A percentile compares a stretch with the other conserved stretches of the same genome.
These are phyloP conservation scores for Lentinula guzmanii DNA, from an alignment of 768 basidiomycete genomes.

Conservation along the genomic window DNA sequence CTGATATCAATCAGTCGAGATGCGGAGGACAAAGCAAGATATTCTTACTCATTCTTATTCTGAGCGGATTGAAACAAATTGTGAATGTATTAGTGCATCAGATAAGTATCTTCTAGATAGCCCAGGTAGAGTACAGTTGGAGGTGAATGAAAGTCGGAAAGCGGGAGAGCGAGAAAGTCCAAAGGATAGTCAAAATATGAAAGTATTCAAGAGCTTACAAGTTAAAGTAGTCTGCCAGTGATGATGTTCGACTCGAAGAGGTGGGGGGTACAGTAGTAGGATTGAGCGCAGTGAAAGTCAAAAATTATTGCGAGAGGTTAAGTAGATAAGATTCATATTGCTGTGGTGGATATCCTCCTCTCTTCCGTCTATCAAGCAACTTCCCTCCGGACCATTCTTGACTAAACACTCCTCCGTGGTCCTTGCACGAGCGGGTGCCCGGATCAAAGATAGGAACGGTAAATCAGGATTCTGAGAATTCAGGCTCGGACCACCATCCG, in stretches of 20 bases:
- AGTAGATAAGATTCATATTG: neutral
- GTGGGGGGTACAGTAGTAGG: neutral
- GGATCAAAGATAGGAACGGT: too few relatives aligned
- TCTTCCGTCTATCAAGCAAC: neutral
- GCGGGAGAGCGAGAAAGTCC: neutral
- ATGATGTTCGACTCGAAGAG: neutral
- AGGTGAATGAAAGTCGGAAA: neutral
- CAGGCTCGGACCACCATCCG: neutral
- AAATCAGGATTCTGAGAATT: neutral
- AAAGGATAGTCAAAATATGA: neutral
- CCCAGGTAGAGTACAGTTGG: neutral
- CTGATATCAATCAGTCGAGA: too few relatives aligned
- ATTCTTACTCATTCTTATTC: too few relatives aligned
- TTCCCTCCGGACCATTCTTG: neutral
- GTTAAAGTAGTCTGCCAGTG: neutral
- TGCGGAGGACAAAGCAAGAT: too few relatives aligned
- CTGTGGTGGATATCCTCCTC: too few relatives aligned
- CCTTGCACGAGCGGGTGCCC: neutral
- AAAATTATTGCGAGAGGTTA: neutral
- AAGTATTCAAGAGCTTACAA: neutral
- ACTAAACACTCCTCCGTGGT: neutral
- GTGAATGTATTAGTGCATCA: neutral
- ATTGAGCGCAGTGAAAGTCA: neutral
- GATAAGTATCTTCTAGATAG: neutral
- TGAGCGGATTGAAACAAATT: too few relatives aligned